Evolutionary conservation across 2,329 filamentous ascomycete species (phyloP), one percentile per base, ranked within the genome.

Genomic region (Thelonectria discophora): DNA sequence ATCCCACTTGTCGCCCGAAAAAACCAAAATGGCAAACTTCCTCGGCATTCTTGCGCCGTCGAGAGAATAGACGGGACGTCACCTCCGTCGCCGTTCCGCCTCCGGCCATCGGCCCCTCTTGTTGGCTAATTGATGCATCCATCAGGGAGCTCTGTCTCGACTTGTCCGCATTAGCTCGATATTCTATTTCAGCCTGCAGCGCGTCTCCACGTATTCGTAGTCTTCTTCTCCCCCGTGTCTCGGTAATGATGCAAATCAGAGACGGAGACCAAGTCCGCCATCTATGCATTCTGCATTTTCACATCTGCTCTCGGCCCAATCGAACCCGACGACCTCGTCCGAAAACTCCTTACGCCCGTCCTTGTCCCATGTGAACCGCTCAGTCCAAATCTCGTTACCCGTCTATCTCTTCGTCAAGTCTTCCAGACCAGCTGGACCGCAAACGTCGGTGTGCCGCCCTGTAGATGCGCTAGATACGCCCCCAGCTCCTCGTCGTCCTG

Each of bases 401-500:
- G 2, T 27, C 10, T 43, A 17, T 32, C 40, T 24, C 27, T 52
- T 60, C 12, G 34, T 51, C 65, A 69, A 45, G 69, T 55, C 64
- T 70, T 70, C 73, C 73, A 76, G 12, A 77, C 71, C 46, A 79
- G 68, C 63, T 79, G 77, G 13, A 82, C 78, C 46, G 72, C 75
- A 66, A 83, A 83, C 9, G 77, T 81, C 7, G 81, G 79, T 34
- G 80, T 74, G 20, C 68, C 70, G 12, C 72, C 81, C 65, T 85
- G 79, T 24, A 89, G 80, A 72, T 91, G 89, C 48, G 84, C 81
- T 66, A 95, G 75, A 76, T 94, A 94, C 0, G 88, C 89, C 61
- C 84, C 84, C 64, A 95, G 74, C 77, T 94, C 90, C 64, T 87
- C 85, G 68, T 94, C 89, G 42, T 88, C 83, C 56, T 89, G 88